A percentile compares a stretch with the other conserved stretches of the same genome.
Conservation (phyloP, 495 filamentous ascomycete genomes). For the Neurospora sp. region DNA sequence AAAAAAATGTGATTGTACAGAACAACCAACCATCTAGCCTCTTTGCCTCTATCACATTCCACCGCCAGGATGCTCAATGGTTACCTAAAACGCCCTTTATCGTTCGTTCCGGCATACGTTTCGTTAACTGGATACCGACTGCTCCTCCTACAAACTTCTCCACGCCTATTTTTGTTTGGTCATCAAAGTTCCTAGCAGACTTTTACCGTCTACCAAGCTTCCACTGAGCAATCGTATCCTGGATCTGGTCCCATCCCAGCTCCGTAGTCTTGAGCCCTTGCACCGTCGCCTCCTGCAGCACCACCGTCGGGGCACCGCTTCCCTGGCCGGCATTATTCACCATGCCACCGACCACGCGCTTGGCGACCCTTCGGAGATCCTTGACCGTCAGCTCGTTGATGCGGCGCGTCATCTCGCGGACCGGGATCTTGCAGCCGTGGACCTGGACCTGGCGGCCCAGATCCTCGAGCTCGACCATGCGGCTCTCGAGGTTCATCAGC, state of each 20-base stretch:
- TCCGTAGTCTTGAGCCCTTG: slow-evolving; percentile 38
- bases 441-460: slow-evolving; percentile 93
- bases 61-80: not conserved
- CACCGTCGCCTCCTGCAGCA: slow-evolving; percentile 70
- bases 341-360: slow-evolving; percentile 63
- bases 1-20: not conserved
- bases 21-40: not conserved
- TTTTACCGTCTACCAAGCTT: slow-evolving; percentile 52
- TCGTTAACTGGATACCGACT: not conserved
- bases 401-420: slow-evolving; percentile 81
- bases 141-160: not conserved
- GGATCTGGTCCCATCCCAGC: slow-evolving; percentile 79
- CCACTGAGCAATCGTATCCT: slow-evolving; percentile 75
- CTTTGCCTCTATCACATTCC: not conserved
- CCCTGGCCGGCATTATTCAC: slow-evolving; percentile 68
- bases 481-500: slow-evolving; percentile 94
- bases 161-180: not conserved
- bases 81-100: not conserved
- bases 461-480: slow-evolving; percentile 99
- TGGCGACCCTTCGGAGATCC: slow-evolving; percentile 81
- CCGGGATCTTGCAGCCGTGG: slow-evolving; percentile 80
- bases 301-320: slow-evolving; percentile 86
- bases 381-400: slow-evolving; percentile 74
- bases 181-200: not conserved
- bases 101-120: not conserved